These are phyloP conservation scores for Harrya chromipes DNA, from an alignment of 768 basidiomycete genomes.

Conservation along the genomic window DNA sequence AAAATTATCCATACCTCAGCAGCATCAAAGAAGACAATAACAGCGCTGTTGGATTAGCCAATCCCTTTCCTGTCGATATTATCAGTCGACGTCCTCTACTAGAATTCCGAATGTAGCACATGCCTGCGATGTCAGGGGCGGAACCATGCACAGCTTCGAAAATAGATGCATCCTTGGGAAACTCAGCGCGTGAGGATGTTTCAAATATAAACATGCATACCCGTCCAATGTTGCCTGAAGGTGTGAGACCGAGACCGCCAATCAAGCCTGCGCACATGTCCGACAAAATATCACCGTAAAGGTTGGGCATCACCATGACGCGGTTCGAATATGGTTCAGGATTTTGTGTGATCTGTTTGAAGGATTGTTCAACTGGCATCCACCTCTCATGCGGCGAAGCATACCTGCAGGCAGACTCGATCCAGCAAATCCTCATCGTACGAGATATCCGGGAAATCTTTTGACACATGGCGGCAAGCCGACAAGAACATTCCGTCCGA, in stretches of 20 bases:
- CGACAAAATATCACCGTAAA: slow-evolving; percentile 93
- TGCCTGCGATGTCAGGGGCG: slow-evolving; percentile 97
- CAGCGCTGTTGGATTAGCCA: slow-evolving; percentile 99
- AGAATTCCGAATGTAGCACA: slow-evolving; percentile 19
- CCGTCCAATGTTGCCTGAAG: slow-evolving; percentile 95
- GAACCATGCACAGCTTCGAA: slow-evolving; percentile 99
- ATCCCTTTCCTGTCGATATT: slow-evolving; percentile 62
- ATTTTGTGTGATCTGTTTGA: slow-evolving; percentile 78
- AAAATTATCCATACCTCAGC: slow-evolving; percentile 63
- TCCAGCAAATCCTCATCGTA: slow-evolving; percentile 98
- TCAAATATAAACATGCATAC: slow-evolving; percentile 42
- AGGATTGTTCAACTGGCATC: neutral
- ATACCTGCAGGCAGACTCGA: slow-evolving; percentile 88
- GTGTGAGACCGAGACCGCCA: slow-evolving; percentile 95
- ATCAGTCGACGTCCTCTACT: neutral
- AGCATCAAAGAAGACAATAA: slow-evolving; percentile 96
- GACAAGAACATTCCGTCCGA: slow-evolving; percentile 99
- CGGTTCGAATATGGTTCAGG: slow-evolving; percentile 91
- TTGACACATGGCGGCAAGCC: slow-evolving; percentile 93
- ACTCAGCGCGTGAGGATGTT: slow-evolving; percentile 13
- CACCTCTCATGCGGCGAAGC: slow-evolving; percentile 10
- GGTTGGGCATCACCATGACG: slow-evolving; percentile 99
- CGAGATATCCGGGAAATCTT: slow-evolving; percentile 88
- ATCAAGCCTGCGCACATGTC: slow-evolving; percentile 99
- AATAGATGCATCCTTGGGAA: slow-evolving; percentile 86